A percentile compares a stretch with the other conserved stretches of the same genome.
Conservation (phyloP, 2,329 filamentous ascomycete genomes). For the Rhinocladiella mackenziei region DNA sequence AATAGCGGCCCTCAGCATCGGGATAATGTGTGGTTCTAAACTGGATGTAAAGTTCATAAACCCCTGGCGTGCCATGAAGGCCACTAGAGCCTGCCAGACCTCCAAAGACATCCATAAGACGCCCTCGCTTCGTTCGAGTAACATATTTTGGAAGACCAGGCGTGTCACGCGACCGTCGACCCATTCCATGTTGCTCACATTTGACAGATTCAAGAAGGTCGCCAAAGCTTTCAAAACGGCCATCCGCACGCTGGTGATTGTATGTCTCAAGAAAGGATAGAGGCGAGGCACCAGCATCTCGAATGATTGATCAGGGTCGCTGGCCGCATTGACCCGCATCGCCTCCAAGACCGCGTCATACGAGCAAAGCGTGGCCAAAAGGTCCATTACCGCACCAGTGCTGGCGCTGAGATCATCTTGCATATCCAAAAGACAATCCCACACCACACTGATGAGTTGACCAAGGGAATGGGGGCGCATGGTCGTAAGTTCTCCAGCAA, state of each 20-base stretch:
- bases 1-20: conserved; percentile 78
- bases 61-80: conserved; percentile 52
- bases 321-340: conserved; percentile 84
- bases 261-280: conserved; percentile 94
- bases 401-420: conserved; percentile 95
- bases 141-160: conserved; percentile 87
- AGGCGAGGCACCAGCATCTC: conserved; percentile 86
- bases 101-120: conserved; percentile 80
- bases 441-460: conserved; percentile 85
- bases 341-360: conserved; percentile 88
- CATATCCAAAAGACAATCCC: conserved; percentile 95
- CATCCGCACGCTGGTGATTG: conserved; percentile 89
- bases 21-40: conserved; percentile 69
- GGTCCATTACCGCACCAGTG: conserved; percentile 97
- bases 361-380: conserved; percentile 89
- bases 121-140: conserved; percentile 83
- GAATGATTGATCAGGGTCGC: conserved; percentile 84
- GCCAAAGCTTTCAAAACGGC: conserved; percentile 88
- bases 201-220: conserved; percentile 86
- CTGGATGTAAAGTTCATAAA: conserved; percentile 62
- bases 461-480: conserved; percentile 75
- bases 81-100: conserved; percentile 66
- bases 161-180: conserved; percentile 84
- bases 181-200: conserved; percentile 78
- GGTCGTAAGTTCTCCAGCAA: conserved; percentile 89